phyloP scores from a whole-genome alignment of 208 protist species.

The Trypanosoma avium region DNA sequence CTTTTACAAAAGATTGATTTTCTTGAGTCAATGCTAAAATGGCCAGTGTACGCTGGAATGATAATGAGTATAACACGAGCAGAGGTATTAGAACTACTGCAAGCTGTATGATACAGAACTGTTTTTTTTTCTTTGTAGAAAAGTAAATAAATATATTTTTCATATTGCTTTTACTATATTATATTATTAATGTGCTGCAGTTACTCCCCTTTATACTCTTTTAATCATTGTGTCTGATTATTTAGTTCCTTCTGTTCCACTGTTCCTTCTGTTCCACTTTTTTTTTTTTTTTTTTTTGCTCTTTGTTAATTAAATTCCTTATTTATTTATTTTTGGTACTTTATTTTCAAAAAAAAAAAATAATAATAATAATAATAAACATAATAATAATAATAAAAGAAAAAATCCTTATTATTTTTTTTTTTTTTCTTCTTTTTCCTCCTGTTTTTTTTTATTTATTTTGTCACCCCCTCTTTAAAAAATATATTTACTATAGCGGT shows the following conservation, averaged over 20 bases:
- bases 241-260: no score
- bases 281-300: slow-evolving; percentile 19
- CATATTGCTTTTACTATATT: no score
- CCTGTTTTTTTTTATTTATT: neutral
- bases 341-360: no score
- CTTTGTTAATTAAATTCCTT: neutral
- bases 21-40: slow-evolving; percentile 47
- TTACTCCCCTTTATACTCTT: no score
- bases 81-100: slow-evolving; percentile 48
- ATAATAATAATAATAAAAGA: no score
- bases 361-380: no score
- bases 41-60: slow-evolving; percentile 59
- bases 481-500: neutral
- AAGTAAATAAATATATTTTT: neutral
- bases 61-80: slow-evolving; percentile 32
- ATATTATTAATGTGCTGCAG: no score
- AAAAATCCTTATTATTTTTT: no score
- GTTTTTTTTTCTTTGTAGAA: neutral
- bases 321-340: slow-evolving; percentile 6
- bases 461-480: no score
- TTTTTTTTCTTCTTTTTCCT: neutral
- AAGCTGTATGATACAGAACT: slow-evolving; percentile 29
- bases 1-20: slow-evolving; percentile 80
- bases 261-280: neutral
- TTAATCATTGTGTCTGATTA: no score